Conservation (phyloP, 139 green algal genomes). For the Picochlorum sp. region DNA sequence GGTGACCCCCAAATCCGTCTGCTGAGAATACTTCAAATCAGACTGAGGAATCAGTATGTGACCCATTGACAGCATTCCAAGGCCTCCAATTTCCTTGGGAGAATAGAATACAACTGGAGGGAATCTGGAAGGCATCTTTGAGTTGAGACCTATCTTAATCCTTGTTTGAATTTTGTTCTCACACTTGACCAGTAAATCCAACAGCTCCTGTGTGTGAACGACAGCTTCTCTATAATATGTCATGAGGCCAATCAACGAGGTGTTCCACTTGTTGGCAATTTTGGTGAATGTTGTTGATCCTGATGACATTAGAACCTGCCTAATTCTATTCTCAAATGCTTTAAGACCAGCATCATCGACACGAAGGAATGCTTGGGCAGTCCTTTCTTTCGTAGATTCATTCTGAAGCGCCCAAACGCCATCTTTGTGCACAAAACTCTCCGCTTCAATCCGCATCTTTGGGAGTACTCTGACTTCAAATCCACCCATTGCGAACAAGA, state of each 20-base stretch:
- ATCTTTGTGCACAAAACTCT: slow-evolving; percentile 89
- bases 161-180: slow-evolving; percentile 99
- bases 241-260: slow-evolving; percentile 95
- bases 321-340: slow-evolving; percentile 88
- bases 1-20: slow-evolving; percentile 94
- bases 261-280: slow-evolving; percentile 99
- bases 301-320: slow-evolving; percentile 96
- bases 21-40: slow-evolving; percentile 56
- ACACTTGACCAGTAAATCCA: slow-evolving; percentile 99
- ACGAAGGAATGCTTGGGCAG: slow-evolving; percentile 76
- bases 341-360: slow-evolving; percentile 98
- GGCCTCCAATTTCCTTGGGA: slow-evolving; percentile 96
- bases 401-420: slow-evolving; percentile 98
- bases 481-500: slow-evolving; percentile 95
- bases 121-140: slow-evolving; percentile 95
- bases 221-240: slow-evolving; percentile 89
- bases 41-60: slow-evolving; percentile 96
- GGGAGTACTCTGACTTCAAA: slow-evolving; percentile 98
- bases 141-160: slow-evolving; percentile 98
- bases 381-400: slow-evolving; percentile 88
- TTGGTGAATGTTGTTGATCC: slow-evolving; percentile 99
- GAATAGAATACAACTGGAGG: slow-evolving; percentile 96
- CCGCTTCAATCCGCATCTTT: slow-evolving; percentile 78
- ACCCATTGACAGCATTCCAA: slow-evolving; percentile 99
- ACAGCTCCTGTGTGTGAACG: slow-evolving; percentile 97